These are phyloP conservation scores for Penicillium psychrosexuale DNA, from an alignment of 2,329 filamentous ascomycete species.

Conservation along the genomic window DNA sequence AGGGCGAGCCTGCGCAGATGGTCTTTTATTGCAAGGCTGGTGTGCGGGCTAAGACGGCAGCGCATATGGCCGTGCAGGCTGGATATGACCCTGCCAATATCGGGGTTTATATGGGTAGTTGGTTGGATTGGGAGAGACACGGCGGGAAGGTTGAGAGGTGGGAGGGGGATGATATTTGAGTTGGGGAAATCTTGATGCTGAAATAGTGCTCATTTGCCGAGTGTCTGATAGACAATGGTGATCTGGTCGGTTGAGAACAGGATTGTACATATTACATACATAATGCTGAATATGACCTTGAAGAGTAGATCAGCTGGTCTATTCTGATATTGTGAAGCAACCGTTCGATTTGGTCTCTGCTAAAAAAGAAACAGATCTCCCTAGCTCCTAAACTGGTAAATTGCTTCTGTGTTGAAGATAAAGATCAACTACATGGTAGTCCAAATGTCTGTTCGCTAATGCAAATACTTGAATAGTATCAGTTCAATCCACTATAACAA, in stretches of 20 bases:
- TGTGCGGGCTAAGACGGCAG: conserved; percentile 74
- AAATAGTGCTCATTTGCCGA: neutral
- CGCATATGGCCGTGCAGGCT: conserved; percentile 69
- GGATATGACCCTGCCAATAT: conserved; percentile 68
- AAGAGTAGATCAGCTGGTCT: neutral
- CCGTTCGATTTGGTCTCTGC: neutral
- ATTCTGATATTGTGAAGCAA: neutral
- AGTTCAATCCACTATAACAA: conserved; percentile 15
- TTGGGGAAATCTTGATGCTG: neutral
- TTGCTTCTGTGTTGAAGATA: neutral
- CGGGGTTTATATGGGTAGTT: conserved; percentile 52
- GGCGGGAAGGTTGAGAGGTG: conserved; percentile 62
- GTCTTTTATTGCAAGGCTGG: conserved; percentile 95
- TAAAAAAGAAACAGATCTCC: neutral
- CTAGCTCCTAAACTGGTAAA: neutral
- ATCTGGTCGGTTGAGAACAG: neutral
- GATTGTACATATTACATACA: neutral
- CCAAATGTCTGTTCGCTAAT: neutral
- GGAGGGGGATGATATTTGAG: conserved; percentile 29
- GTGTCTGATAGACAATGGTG: neutral
- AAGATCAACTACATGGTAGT: neutral
- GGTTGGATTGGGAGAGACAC: conserved; percentile 73
- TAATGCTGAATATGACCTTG: neutral
- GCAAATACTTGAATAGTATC: neutral
- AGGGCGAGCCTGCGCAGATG: conserved; percentile 38